Base-by-base conservation (phyloP, 768 basidiomycete species). In the Panaeolus papilionaceus region DNA sequence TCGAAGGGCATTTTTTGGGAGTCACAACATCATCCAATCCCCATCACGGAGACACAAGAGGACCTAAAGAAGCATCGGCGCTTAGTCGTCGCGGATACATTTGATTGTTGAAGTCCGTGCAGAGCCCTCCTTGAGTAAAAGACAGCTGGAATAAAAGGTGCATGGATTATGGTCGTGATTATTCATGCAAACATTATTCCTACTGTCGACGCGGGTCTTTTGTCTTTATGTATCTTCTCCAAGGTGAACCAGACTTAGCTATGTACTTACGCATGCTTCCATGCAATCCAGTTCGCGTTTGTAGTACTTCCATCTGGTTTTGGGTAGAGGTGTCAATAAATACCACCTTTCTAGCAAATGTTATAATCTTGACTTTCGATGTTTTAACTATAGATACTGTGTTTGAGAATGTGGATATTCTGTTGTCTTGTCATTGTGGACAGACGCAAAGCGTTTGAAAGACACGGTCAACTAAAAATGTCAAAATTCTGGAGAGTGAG, bases 231-330 rank as follows among this genome's bases (percentile, higher is more conserved):
- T 23, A 28, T 14, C 1, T 3, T 58, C 12, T 11, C 6, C 26
- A 58, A 16, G 14, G 42, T 16, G 20, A 58, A 33, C 54, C 54
- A 58, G 54, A 33, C 54, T 58, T 58, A 58, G 54, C 54, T 58
- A 58, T 58, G 54, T 58, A 28, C 54, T 58, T 58, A 58, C 10
- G n/a, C 33, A 4, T 58, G 54, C 54, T 58, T 58, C 54, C 54
- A 58, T 58, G 14, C 54, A 58, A 33, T 37, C 54, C 54, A 12
- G 54, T 16, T 58, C 54, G 33, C 2, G 14, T 14, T 58, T 28
- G 6, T 37, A 33, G 9, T 33, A 33, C 5, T 33, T 37, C 28
- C 14, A 33, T 58, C 33, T 58, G 26, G 10, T 12, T 6, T 7
- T 16, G 26, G 26, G 20, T 3, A 33, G 54, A 58, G 7, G 4